These are phyloP conservation scores for Suhomyces guaymorum DNA, from an alignment of 1,139 yeast species.

Conservation along the genomic window DNA sequence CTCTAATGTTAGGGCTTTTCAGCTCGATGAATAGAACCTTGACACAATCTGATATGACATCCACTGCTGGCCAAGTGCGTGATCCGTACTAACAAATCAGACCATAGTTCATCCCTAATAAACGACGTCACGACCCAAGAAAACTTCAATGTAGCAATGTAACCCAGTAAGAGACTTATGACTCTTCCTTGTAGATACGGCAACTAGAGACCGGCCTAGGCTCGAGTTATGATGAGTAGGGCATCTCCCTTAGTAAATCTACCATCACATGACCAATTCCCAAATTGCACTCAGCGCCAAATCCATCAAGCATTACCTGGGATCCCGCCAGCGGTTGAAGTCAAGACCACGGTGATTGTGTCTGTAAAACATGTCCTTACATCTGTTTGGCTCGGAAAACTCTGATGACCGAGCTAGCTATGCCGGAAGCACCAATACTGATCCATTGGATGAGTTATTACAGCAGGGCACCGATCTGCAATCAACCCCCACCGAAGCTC, in stretches of 20 bases:
- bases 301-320: too few relatives aligned
- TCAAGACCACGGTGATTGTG: too few relatives aligned
- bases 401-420: slow-evolving; percentile 3
- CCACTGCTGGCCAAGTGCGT: neutral
- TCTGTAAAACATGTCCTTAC: slow-evolving; percentile 5
- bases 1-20: slow-evolving; percentile 66
- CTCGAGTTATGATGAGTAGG: too few relatives aligned
- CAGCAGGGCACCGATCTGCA: neutral
- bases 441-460: slow-evolving; percentile 9
- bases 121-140: neutral
- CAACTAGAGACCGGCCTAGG: too few relatives aligned
- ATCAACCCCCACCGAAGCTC: neutral
- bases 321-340: too few relatives aligned
- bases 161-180: too few relatives aligned
- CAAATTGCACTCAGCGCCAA: too few relatives aligned
- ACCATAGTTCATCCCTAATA: neutral
- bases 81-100: slow-evolving; percentile 4
- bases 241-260: too few relatives aligned
- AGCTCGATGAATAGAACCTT: slow-evolving; percentile 62
- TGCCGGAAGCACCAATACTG: slow-evolving; percentile 1
- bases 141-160: too few relatives aligned
- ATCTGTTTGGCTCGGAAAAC: slow-evolving; percentile 11
- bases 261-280: neutral
- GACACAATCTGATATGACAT: slow-evolving; percentile 47
- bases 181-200: too few relatives aligned